Base-by-base conservation (phyloP, 1,139 yeast species). In the Protomyces macrosporus region DNA sequence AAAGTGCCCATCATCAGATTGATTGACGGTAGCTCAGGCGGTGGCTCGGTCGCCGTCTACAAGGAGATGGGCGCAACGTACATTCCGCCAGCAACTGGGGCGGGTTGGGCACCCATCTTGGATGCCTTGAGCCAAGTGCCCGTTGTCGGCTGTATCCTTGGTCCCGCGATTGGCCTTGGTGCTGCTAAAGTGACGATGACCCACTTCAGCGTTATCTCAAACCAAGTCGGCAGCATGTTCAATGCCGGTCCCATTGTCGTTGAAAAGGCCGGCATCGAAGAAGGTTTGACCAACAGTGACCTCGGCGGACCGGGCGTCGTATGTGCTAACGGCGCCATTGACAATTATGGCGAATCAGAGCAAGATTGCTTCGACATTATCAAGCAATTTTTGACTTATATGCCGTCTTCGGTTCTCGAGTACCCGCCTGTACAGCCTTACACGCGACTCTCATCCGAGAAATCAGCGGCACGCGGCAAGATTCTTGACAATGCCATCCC, bases 71-170 rank as follows among this genome's bases (percentile, higher is more conserved):
- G 62, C 30, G 37, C n/a, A 40, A 58, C 62, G 23, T 58, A 58
- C 62, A 51, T 58, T n/a, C 62, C 62, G 42, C 62, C 62, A n/a
- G 53, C 62, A 14, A 52, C 62, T 10, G 62, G 62, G 12, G 55
- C 56, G 14, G 62, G 62, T 5, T 58, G 62, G 62, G 36, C 36
- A 37, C 53, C 62, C 36, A 51, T 58, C 51, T 39, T 58, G 4
- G 62, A 58, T 12, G 51, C 62, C 12, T 51, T 58, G 52, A 6
- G 51, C 36, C 30, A 51, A 14, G 45, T 58, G 6, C 62, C 62
- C 42, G 62, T 58, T n/a, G 35, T 52, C 45, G 62, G 62, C 40
- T 39, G 53, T 53, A 58, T 58, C 42, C 35, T 58, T 30, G 62
- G 62, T 16, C 62, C 62, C 3, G 62, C 62, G 12, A 52, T 58